A percentile compares a stretch with the other conserved stretches of the same genome.
phyloP scores from a whole-genome alignment of 2,329 filamentous ascomycete species.

The Huntiella bhutanensis region DNA sequence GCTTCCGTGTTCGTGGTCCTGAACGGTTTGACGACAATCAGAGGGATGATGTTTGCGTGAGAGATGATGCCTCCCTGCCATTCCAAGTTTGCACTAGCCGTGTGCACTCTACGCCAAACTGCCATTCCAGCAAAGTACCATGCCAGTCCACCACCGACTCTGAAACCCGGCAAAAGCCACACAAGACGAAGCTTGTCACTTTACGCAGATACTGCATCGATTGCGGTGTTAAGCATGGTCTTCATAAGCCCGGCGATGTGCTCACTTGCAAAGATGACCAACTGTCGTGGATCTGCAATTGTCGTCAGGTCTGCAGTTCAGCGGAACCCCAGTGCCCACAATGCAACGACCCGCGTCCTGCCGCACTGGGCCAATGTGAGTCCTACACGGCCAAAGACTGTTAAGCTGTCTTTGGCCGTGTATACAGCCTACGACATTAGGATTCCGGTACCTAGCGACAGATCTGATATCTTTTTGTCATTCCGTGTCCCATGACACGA shows the following conservation, averaged over 20 bases:
- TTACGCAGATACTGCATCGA: constrained; percentile 25
- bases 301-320: constrained; percentile 20
- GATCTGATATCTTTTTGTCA: too few relatives aligned
- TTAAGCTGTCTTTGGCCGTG: too few relatives aligned
- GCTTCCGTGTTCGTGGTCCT: constrained; percentile 22
- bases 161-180: background rate
- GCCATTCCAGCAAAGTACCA: background rate
- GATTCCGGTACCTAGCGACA: too few relatives aligned
- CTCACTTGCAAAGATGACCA: constrained; percentile 21
- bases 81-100: constrained; percentile 16
- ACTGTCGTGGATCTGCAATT: constrained; percentile 24
- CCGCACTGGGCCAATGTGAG: background rate
- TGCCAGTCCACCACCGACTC: background rate
- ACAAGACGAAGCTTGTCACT: constrained; percentile 13
- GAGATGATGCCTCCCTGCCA: constrained; percentile 17
- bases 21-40: constrained; percentile 22
- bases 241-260: constrained; percentile 21
- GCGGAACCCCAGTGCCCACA: constrained; percentile 19
- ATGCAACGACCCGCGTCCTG: constrained; percentile 20
- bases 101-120: constrained; percentile 11
- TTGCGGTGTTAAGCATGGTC: constrained; percentile 21
- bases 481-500: too few relatives aligned
- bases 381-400: too few relatives aligned
- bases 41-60: constrained; percentile 16
- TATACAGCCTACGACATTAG: too few relatives aligned